Evolutionary conservation across 495 filamentous ascomycete species (phyloP).

Genomic region (Aspergillus olivimuriae): DNA sequence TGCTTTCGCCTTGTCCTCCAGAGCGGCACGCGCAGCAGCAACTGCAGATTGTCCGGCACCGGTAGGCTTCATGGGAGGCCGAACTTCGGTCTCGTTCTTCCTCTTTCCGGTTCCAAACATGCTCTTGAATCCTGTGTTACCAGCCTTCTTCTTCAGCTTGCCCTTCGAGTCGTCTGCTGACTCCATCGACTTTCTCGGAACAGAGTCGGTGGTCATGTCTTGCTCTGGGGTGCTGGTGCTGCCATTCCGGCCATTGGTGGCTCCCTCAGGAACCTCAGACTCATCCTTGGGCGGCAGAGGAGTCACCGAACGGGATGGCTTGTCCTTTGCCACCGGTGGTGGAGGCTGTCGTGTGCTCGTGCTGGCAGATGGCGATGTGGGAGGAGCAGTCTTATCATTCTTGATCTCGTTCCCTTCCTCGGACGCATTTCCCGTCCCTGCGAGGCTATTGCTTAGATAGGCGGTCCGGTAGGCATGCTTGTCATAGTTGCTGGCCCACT

Average conservation of each 20-base stretch:
- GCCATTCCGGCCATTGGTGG: conserved; percentile 5
- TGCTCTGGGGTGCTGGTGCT: conserved; percentile 16
- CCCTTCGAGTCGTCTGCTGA: conserved; percentile 26
- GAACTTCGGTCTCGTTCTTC: conserved; percentile 22
- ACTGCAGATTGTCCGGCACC: conserved; percentile 35
- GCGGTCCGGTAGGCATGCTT: conserved; percentile 73
- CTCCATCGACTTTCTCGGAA: conserved; percentile 23
- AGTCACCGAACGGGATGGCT: conserved; percentile 6
- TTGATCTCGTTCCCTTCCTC: conserved; percentile 16
- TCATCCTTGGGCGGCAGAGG: conserved; percentile 8
- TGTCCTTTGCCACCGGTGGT: conserved; percentile 24
- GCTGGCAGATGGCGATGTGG: conserved; percentile 10
- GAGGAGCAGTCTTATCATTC: conserved; percentile 10
- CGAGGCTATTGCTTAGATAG: conserved; percentile 67
- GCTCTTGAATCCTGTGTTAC: conserved; percentile 39
- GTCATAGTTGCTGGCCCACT: conserved; percentile 75
- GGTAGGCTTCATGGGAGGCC: conserved; percentile 31
- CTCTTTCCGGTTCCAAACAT: conserved; percentile 43
- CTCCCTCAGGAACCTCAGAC: background rate
- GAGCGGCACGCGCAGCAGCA: conserved; percentile 46
- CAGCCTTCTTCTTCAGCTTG: conserved; percentile 44
- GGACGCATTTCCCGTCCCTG: conserved; percentile 52
- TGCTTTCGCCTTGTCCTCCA: conserved; percentile 37
- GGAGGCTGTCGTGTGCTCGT: conserved; percentile 23
- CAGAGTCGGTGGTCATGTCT: conserved; percentile 17